Base-by-base conservation (phyloP, 2,329 filamentous ascomycete species). In the Akanthomyces muscarius region DNA sequence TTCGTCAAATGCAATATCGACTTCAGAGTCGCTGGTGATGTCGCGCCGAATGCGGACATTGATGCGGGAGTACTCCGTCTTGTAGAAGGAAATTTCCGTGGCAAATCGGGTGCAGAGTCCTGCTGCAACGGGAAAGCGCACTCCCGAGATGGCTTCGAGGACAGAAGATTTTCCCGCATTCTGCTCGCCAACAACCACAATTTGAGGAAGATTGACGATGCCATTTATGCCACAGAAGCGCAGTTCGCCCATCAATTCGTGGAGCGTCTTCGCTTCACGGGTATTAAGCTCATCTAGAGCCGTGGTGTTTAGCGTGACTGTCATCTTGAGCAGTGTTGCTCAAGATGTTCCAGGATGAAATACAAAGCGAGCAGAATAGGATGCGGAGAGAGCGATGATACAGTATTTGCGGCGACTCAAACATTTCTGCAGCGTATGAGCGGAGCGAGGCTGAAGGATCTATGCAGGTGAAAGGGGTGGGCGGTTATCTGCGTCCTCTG, bases 101-200 rank as follows among this genome's bases (percentile, higher is more conserved):
- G 86, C 81, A 64, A 88, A 88, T 0, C 83, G 77, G 0, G 86
- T 89, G 68, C 85, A 88, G 0, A 85, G 63, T 28, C 75, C 80
- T 16, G 81, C 80, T 5, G 86, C 82, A 13, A 80, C 74, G 0
- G 84, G 83, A 53, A 89, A 88, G 0, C 79, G 79, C 1, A 90
- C 81, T 11, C 82, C 79, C 0, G 85, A 84, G 53, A 89, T 84
- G 0, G 86, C 86, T 66, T 89, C 83, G 0, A 89, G 78, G 0
- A 88, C 84, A 0, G 84, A 88, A n/a, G 81, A 86, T 69, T 89
- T 89, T 2, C 86, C 86, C 0, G 81, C 81, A 0, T 82, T 86
- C 62, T 86, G 83, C 61, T 86, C 81, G 5, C 86, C 85, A 33
- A 83, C 83, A 5, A 87, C 84, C 4, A 87, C 79, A 44, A 86